Evolutionary conservation across 352 stramenopile species (phyloP), one percentile per base, ranked within the genome.

Genomic region (Phytophthora pluvialis): DNA sequence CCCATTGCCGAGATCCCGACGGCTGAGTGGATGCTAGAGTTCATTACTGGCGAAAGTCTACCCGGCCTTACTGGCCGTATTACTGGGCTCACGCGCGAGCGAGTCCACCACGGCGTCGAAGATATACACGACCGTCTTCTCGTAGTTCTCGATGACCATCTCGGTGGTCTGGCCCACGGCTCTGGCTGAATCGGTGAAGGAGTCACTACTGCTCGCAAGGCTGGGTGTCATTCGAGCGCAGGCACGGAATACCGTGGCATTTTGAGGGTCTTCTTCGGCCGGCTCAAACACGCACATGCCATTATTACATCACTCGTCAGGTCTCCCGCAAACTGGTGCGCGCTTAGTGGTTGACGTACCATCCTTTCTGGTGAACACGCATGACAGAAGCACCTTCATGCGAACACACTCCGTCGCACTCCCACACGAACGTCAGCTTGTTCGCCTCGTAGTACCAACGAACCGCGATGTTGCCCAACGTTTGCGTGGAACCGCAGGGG

Each of bases 341-440:
- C 43, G 9, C 43, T 38, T 36, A 61, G 43, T 7, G 9, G 28
- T 36, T 33, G 16, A 69, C 69, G 8, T 46, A 86, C 78, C 76
- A 88, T 74, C 76, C 76, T 72, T 80, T 88, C 36, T 85, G 71
- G 45, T 67, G 68, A 12, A 88, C 38, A 10, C 67, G 71, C n/a
- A 81, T 72, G 0, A 51, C 31, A 0, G 68, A 66, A 29, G 67
- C 64, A 32, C 25, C 44, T 43, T 60, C 58, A 16, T 60, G 38
- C 11, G 71, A 62, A 28, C 51, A 75, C 6, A 64, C 28, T 8
- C 69, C 78, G 6, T 75, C 50, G 44, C 71, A 88, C 53, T 86
- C 76, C 78, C 78, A 88, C 12, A 82, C 67, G 43, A 77, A 82
- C 16, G 76, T 82, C 25, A 86, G 56, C 13, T 80, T 70, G 18